Base-by-base conservation (phyloP, 2,329 filamentous ascomycete species). In the Didymella arachidicola region DNA sequence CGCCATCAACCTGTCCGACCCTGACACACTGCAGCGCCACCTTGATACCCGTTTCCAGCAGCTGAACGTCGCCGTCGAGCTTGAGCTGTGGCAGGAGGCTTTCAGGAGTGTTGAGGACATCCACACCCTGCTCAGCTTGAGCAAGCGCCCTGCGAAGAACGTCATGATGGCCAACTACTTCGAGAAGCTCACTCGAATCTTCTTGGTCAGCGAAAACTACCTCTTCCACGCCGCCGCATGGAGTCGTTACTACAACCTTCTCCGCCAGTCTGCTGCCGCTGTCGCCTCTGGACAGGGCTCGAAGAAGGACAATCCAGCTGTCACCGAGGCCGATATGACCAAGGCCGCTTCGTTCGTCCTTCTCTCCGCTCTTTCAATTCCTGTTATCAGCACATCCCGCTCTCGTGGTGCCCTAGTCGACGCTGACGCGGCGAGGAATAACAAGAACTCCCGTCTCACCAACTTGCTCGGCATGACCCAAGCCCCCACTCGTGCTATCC, bases 91-190 rank as follows among this genome's bases (percentile, higher is more conserved):
- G 95, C 95, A 99, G 81, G 95, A 99, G 83, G 95, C 95, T 65
- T 99, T 99, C 90, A 91, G 95, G 79, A 97, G 93, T 75, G 94
- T 99, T 48, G 95, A 99, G 82, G 95, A 99, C 77, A 98, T 98
- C 69, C 95, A 99, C 82, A 98, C 93, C 50, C 87, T 99, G 54
- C 88, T 99, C 68, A 98, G 90, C 82, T 86, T 98, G 70, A 98
- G 94, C 89, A 98, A 98, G 87, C 91, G 95, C 55, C 93, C 93
- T 38, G 90, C 95, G 53, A 98, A 98, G 89, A 97, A 97, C 78
- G 85, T 97, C 76, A 98, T 99, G 95, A 99, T 99, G 95, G 95
- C 95, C 81, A 99, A 98, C 84, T 99, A 99, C 86, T 99, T 98
- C 80, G 95, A 99, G 85, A 98, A 98, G 83, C 88, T 99, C 58